phyloP scores from a whole-genome alignment of 2,329 filamentous ascomycete genomes.

The Trichoderma pleuroti region DNA sequence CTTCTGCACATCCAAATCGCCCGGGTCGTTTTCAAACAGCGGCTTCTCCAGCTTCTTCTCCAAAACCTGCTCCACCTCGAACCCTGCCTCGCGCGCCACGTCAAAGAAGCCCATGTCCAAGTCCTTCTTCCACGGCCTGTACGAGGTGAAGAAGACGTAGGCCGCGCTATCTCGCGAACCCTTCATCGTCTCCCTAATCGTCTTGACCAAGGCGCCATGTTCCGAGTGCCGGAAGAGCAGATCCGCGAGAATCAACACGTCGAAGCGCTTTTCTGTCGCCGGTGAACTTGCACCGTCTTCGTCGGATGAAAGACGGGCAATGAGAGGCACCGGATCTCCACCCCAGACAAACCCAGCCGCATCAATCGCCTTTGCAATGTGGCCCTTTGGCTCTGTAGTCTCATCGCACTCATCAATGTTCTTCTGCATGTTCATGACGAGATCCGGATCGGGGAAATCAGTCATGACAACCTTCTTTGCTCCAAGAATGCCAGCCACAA shows the following conservation, averaged over 20 bases:
- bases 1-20: conserved; percentile 74
- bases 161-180: conserved; percentile 56
- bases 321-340: conserved; percentile 54
- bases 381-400: conserved; percentile 30
- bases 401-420: conserved; percentile 63
- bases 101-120: conserved; percentile 88
- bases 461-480: conserved; percentile 73
- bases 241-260: conserved; percentile 82
- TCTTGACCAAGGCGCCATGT: conserved; percentile 72
- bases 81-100: conserved; percentile 64
- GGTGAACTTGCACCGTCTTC: not conserved
- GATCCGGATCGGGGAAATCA: conserved; percentile 80
- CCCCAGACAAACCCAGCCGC: conserved; percentile 85
- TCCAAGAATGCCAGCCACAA: conserved; percentile 71
- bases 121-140: conserved; percentile 83
- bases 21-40: conserved; percentile 85
- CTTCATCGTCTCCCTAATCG: conserved; percentile 65
- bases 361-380: conserved; percentile 41
- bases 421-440: conserved; percentile 74
- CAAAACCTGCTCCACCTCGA: conserved; percentile 73
- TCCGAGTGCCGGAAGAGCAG: conserved; percentile 89
- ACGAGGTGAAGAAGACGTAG: conserved; percentile 90
- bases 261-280: conserved; percentile 52
- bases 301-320: conserved; percentile 50
- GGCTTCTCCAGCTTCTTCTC: conserved; percentile 80